These are phyloP conservation scores for Talaromyces sp. DNA, from an alignment of 2,329 filamentous ascomycete genomes.

Conservation along the genomic window DNA sequence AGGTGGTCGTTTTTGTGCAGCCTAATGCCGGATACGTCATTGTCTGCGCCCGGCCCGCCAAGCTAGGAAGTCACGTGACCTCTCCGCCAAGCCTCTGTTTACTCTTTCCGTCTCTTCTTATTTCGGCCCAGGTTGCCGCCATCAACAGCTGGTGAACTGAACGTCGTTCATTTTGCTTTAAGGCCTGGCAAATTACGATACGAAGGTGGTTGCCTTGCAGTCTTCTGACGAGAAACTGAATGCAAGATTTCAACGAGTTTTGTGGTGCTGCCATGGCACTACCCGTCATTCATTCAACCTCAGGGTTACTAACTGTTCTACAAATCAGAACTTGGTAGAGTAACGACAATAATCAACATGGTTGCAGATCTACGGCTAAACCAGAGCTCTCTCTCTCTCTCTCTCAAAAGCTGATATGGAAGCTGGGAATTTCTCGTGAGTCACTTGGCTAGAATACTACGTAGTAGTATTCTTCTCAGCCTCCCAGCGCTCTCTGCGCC, in stretches of 20 bases:
- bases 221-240: neutral
- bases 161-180: neutral
- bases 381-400: neutral
- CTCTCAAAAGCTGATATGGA: neutral
- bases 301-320: neutral
- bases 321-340: neutral
- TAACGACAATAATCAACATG: neutral
- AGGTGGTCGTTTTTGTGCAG: slow-evolving; percentile 12
- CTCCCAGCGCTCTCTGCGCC: neutral
- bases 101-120: neutral
- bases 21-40: slow-evolving; percentile 11
- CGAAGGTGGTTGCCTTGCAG: neutral
- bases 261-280: neutral
- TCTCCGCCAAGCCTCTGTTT: neutral
- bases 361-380: neutral
- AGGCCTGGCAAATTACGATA: neutral
- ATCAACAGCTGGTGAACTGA: neutral
- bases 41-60: neutral
- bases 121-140: neutral
- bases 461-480: neutral
- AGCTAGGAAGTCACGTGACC: slow-evolving; percentile 6
- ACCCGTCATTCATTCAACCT: neutral
- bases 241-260: neutral
- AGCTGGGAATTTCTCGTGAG: neutral
- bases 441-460: neutral